phyloP scores from a whole-genome alignment of 1,139 yeast species.

The Saccharomycopsis phalli region DNA sequence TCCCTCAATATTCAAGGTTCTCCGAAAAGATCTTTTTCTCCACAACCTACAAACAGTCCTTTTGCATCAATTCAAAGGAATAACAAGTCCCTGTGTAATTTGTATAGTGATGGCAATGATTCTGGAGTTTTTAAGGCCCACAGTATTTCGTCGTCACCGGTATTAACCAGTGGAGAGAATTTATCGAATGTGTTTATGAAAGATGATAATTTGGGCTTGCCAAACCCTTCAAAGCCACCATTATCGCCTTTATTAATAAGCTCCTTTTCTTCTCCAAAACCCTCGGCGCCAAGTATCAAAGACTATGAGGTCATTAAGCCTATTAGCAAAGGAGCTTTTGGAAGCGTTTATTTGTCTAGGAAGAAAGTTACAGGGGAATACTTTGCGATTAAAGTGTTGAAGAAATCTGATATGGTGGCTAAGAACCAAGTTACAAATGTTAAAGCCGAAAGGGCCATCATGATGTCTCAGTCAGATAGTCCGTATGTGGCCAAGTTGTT shows the following conservation, averaged over 20 bases:
- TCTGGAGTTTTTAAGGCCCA: constrained; percentile 22
- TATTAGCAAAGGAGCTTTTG: constrained; percentile 95
- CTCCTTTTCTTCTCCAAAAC: constrained; percentile 34
- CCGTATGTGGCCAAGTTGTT: constrained; percentile 89
- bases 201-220: not conserved
- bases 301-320: constrained; percentile 92
- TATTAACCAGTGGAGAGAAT: constrained; percentile 25
- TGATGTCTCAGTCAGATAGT: constrained; percentile 94
- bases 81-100: constrained; percentile 23
- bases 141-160: constrained; percentile 43
- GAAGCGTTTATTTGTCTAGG: constrained; percentile 82
- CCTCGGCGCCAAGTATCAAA: constrained; percentile 59
- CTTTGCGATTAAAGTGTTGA: constrained; percentile 90
- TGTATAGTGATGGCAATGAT: constrained; percentile 11
- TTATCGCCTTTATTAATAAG: constrained; percentile 70
- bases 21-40: constrained; percentile 49
- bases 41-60: constrained; percentile 42
- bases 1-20: constrained; percentile 4
- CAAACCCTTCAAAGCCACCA: constrained; percentile 37
- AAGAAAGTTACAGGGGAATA: constrained; percentile 86
- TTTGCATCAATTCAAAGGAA: constrained; percentile 51
- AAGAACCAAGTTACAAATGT: constrained; percentile 94
- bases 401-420: constrained; percentile 92
- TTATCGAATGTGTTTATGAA: constrained; percentile 22
- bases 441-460: constrained; percentile 88